A percentile compares a stretch with the other conserved stretches of the same genome.
phyloP scores from a whole-genome alignment of 148 eudicot species.

The Rhododendron vialii region DNA sequence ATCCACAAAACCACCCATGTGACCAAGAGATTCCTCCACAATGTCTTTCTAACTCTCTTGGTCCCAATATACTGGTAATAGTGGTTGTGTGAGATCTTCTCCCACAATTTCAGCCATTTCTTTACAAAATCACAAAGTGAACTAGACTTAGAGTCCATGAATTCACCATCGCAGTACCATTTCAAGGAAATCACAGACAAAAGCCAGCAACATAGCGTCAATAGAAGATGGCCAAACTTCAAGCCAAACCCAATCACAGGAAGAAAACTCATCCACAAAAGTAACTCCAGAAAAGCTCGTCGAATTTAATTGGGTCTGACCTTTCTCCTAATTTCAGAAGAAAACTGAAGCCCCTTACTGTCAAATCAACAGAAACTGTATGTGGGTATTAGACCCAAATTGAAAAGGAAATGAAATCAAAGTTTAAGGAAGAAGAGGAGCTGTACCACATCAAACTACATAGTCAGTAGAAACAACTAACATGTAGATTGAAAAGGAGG shows the following conservation, averaged over 20 bases:
- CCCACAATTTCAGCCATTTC: slow-evolving; percentile 46
- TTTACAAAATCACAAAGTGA: slow-evolving; percentile 44
- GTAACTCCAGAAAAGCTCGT: slow-evolving; percentile 4
- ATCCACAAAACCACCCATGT: slow-evolving; percentile 59
- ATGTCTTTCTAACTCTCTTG: slow-evolving; percentile 44
- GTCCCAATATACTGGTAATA: slow-evolving; percentile 52
- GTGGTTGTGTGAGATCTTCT: slow-evolving; percentile 33
- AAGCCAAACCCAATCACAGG: slow-evolving; percentile 70
- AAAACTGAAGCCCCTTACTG: slow-evolving; percentile 11
- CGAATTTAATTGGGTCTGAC: slow-evolving; percentile 7
- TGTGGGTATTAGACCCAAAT: slow-evolving; percentile 14
- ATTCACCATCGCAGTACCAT: slow-evolving; percentile 52
- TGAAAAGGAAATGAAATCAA: slow-evolving; percentile 14
- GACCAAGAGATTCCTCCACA: slow-evolving; percentile 61
- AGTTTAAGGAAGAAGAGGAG: slow-evolving; percentile 13
- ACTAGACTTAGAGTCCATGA: slow-evolving; percentile 50
- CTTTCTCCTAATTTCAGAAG: slow-evolving; percentile 1
- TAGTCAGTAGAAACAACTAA: background rate
- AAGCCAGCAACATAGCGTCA: slow-evolving; percentile 67
- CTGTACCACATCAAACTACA: background rate
- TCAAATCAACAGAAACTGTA: slow-evolving; percentile 26
- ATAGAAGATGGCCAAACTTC: slow-evolving; percentile 59
- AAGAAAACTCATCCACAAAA: slow-evolving; percentile 65
- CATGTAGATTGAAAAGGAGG: slow-evolving; percentile 18
- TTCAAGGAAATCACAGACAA: slow-evolving; percentile 61